phyloP scores from a whole-genome alignment of 345 rosid genomes.

The Aethionema arabicum region DNA sequence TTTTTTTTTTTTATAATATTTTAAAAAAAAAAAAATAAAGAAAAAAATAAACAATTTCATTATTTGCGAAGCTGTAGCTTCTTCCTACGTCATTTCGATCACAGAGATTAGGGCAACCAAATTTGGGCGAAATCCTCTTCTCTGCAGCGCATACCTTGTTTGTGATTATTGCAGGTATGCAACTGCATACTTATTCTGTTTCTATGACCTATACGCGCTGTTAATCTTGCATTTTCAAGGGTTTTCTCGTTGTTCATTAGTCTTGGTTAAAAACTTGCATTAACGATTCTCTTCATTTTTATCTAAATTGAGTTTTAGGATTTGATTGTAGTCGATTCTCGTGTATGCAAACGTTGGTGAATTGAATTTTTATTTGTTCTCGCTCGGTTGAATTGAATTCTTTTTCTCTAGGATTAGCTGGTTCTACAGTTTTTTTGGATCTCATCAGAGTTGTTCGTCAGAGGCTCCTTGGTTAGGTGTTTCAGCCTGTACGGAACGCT shows the following conservation, averaged over 20 bases:
- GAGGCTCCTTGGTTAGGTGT: conserved; percentile 12
- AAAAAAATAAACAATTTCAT: neutral
- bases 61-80: conserved; percentile 21
- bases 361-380: neutral
- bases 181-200: conserved; percentile 1
- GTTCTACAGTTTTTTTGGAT: conserved; percentile 23
- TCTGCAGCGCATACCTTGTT: neutral
- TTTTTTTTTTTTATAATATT: no score
- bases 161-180: conserved; percentile 18
- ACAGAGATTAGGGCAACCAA: conserved; percentile 32
- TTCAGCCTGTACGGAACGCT: conserved; percentile 1
- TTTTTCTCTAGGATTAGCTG: conserved; percentile 22
- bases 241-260: conserved; percentile 24
- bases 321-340: conserved; percentile 7
- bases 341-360: neutral
- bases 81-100: conserved; percentile 26
- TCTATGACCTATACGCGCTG: neutral
- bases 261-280: conserved; percentile 14
- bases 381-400: neutral
- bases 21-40: no score
- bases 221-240: neutral
- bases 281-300: conserved; percentile 2
- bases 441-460: conserved; percentile 21
- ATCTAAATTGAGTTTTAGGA: neutral
- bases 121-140: conserved; percentile 24